Evolutionary conservation across 371 early-diverging fungal species (phyloP).

Genomic region (Thermomucor indicae-seudaticae): DNA sequence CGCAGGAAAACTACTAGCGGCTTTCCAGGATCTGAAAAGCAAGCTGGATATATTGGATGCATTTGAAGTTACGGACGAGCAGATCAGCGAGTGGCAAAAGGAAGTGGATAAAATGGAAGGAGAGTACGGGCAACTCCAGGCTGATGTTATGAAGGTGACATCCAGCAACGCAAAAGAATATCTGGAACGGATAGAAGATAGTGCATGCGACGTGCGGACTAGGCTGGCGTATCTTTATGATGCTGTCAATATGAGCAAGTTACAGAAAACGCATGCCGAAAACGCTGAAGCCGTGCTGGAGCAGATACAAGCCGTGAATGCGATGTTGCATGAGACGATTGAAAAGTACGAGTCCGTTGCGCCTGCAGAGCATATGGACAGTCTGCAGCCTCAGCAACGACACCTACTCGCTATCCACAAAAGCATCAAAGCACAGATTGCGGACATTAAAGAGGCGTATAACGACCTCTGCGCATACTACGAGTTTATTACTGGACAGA

Average conservation of each 20-base stretch:
- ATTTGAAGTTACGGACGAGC: constrained; percentile 18
- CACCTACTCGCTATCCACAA: constrained; percentile 11
- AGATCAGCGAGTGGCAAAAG: constrained; percentile 34
- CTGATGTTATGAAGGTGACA: constrained; percentile 6
- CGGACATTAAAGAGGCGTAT: constrained; percentile 33
- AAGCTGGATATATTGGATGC: constrained; percentile 1
- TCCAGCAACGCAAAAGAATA: constrained; percentile 11
- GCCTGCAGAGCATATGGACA: not conserved
- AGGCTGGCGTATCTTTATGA: constrained; percentile 31
- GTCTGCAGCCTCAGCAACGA: constrained; percentile 10
- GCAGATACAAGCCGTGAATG: too few relatives aligned
- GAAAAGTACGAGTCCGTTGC: too few relatives aligned
- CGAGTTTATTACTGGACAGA: constrained; percentile 17
- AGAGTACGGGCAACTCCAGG: constrained; percentile 27
- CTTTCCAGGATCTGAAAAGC: not conserved
- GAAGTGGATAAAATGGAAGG: constrained; percentile 25
- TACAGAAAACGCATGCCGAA: constrained; percentile 25
- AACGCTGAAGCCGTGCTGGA: constrained; percentile 7
- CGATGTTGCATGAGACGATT: not conserved
- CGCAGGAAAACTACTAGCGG: not conserved
- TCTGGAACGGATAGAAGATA: constrained; percentile 28
- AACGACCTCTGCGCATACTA: constrained; percentile 35
- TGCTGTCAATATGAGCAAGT: constrained; percentile 27
- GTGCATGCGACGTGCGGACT: constrained; percentile 20
- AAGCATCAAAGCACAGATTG: constrained; percentile 15